Evolutionary conservation across 2,329 filamentous ascomycete species (phyloP).

Genomic region (Penicillium sp.): DNA sequence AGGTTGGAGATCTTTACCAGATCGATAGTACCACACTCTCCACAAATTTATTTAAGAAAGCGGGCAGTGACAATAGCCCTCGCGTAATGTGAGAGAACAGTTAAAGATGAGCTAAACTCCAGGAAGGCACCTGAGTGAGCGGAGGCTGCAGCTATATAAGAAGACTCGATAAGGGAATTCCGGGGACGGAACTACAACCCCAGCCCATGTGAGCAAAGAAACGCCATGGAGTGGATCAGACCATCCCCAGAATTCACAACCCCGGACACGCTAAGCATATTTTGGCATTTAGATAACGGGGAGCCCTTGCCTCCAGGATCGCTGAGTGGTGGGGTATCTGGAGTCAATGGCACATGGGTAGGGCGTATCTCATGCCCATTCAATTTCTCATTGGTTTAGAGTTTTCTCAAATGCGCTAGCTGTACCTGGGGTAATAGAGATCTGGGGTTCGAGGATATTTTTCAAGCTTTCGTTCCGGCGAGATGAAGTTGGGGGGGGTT

Average conservation of each 20-base stretch:
- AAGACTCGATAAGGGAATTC: constrained; percentile 3
- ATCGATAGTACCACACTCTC: neutral
- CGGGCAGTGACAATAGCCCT: neutral
- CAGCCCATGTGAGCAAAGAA: constrained; percentile 10
- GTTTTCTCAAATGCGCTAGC: neutral
- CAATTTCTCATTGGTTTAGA: constrained; percentile 15
- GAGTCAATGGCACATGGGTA: constrained; percentile 14
- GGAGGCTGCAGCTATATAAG: constrained; percentile 2
- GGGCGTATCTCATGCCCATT: neutral
- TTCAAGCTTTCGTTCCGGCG: constrained; percentile 16
- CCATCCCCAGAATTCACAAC: constrained; percentile 11
- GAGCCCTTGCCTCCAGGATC: constrained; percentile 16
- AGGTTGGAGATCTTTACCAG: neutral
- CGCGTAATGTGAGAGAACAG: neutral
- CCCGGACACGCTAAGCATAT: constrained; percentile 22
- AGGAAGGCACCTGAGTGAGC: neutral
- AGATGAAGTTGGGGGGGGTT: constrained; percentile 17
- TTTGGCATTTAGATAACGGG: constrained; percentile 19
- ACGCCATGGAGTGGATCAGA: constrained; percentile 17
- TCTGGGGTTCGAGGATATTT: constrained; percentile 37
- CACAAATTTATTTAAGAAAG: neutral
- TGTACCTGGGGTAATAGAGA: constrained; percentile 25
- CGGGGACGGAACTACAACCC: constrained; percentile 2
- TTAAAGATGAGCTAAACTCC: neutral
- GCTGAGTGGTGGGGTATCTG: constrained; percentile 33